A percentile compares a stretch with the other conserved stretches of the same genome.
phyloP scores from a whole-genome alignment of 1,284 basidiomycete species.

The Melampsora abietis-canadensis region DNA sequence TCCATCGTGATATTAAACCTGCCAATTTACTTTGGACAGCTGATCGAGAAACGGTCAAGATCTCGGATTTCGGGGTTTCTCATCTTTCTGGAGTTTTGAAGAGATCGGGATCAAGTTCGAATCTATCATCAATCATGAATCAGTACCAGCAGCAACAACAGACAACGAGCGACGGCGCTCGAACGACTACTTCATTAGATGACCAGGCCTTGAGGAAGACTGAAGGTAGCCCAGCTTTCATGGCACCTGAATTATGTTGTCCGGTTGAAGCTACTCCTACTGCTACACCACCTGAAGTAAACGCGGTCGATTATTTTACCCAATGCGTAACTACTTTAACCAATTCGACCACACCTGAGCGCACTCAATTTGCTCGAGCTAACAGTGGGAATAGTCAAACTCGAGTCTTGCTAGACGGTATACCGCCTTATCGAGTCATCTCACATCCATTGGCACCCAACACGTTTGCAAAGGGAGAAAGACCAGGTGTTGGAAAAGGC shows the following conservation, averaged over 20 bases:
- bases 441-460: constrained; percentile 28
- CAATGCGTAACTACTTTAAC: constrained; percentile 12
- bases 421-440: constrained; percentile 33
- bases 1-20: constrained; percentile 98
- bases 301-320: constrained; percentile 41
- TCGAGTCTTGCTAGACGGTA: constrained; percentile 8
- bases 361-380: constrained; percentile 44
- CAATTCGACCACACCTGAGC: constrained; percentile 46
- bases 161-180: constrained; percentile 7
- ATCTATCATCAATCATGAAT: constrained; percentile 31
- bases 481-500: constrained; percentile 79
- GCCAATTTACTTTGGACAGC: constrained; percentile 89
- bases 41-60: constrained; percentile 79
- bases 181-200: constrained; percentile 61
- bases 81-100: constrained; percentile 85
- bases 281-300: constrained; percentile 40
- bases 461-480: constrained; percentile 51
- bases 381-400: constrained; percentile 14
- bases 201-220: constrained; percentile 85
- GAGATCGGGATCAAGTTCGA: constrained; percentile 52
- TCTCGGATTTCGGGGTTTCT: constrained; percentile 94
- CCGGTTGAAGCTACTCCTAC: constrained; percentile 51
- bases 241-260: constrained; percentile 89
- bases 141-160: no score
- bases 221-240: constrained; percentile 96